Evolutionary conservation across 306 rosid genomes (phyloP).

Genomic region (Fragaria nilgerrensis): DNA sequence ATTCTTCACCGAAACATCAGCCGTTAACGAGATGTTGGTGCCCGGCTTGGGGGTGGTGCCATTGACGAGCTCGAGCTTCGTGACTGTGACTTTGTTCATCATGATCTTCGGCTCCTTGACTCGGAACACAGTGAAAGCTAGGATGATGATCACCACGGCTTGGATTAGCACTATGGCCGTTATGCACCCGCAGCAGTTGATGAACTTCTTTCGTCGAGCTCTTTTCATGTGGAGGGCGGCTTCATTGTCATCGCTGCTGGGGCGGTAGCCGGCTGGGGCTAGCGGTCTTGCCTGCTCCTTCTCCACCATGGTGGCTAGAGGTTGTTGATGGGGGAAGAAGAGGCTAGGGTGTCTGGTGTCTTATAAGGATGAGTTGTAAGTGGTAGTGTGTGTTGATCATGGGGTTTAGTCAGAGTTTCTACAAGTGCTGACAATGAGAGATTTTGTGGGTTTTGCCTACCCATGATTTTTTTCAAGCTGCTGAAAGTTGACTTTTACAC

Average conservation of each 20-base stretch:
- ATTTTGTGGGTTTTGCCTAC: background rate
- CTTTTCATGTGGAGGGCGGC: background rate
- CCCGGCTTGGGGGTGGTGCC: slow-evolving; percentile 32
- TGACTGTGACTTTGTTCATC: slow-evolving; percentile 44
- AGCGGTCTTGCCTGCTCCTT: slow-evolving; percentile 51
- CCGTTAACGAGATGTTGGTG: slow-evolving; percentile 43
- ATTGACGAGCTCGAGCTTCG: slow-evolving; percentile 35
- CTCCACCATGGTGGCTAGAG: slow-evolving; percentile 34
- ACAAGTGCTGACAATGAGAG: background rate
- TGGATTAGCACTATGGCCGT: slow-evolving; percentile 16
- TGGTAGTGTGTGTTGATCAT: background rate
- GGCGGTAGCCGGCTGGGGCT: slow-evolving; percentile 26
- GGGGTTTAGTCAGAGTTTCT: background rate
- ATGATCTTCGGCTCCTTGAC: slow-evolving; percentile 49
- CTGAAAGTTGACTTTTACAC: slow-evolving; percentile 24
- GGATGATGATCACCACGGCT: slow-evolving; percentile 27
- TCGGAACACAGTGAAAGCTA: slow-evolving; percentile 48
- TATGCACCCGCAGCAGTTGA: slow-evolving; percentile 38
- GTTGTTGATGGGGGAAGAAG: background rate
- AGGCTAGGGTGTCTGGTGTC: background rate
- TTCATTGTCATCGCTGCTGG: slow-evolving; percentile 21
- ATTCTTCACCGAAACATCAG: slow-evolving; percentile 55
- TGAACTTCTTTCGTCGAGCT: slow-evolving; percentile 23
- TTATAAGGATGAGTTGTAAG: background rate
- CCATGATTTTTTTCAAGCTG: slow-evolving; percentile 20